Base-by-base conservation (phyloP, 805 yeast species). In the Yarrowia hollandica region DNA sequence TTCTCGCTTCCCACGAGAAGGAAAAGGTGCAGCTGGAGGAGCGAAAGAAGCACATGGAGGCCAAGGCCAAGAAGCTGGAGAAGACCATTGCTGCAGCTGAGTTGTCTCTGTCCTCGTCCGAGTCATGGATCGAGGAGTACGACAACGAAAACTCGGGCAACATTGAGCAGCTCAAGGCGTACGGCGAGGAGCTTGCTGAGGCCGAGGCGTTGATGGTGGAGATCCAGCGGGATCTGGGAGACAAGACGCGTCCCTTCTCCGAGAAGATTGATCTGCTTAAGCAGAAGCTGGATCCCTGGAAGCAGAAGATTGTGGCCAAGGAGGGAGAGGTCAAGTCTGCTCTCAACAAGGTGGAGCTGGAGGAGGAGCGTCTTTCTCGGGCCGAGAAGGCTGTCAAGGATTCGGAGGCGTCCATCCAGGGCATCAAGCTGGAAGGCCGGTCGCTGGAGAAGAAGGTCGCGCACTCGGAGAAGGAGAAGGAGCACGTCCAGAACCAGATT, bases 271-370 rank as follows among this genome's bases (percentile, higher is more conserved):
- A 82, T 64, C 65, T 67, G 12, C 72, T 83, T 35, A 91, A 88
- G 68, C 77, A 76, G 7, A 77, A 85, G 61, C 72, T 90, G 6
- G 91, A 88, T 64, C 99, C 98, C 0, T 90, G 95, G 91, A 82
- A 82, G 61, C 84, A 80, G 23, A 79, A 82, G 63, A 73, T 90
- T 26, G 83, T 80, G 61, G 78, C 79, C 14, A 83, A 84, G 60
- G 82, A 82, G 59, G 79, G 86, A 12, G 82, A 83, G 44, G 79
- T 86, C 7, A 80, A 83, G 54, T 78, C 88, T n/a, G 80, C 83
- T 3, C 77, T 80, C 55, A 81, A 88, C 7, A 82, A 85, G 61
- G 77, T 88, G n/a, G 81, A 82, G 21, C 77, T 88, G 69, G 66
- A 86, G 8, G 67, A 73, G 19, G 79, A 77, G 15, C 80, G 82